Percentiles rank a stretch among this genome's conserved stretches.
These are phyloP conservation scores for Starmerella roubikii DNA, from an alignment of 805 yeast species.

Conservation along the genomic window DNA sequence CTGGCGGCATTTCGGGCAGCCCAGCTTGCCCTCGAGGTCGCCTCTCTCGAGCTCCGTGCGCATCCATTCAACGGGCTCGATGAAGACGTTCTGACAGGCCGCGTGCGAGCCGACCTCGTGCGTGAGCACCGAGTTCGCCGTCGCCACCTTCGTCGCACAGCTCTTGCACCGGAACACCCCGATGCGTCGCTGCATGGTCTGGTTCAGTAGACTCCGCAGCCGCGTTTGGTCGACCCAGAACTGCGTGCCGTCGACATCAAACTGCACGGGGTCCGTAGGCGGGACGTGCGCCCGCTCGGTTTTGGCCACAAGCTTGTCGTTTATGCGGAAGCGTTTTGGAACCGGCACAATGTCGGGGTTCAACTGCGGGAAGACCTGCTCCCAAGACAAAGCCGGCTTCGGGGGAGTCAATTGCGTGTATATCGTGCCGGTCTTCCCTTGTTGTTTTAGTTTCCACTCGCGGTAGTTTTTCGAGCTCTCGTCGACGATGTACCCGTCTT, in stretches of 20 bases:
- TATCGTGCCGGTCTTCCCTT: conserved; percentile 5
- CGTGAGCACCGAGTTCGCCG: conserved; percentile 43
- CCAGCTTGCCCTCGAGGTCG: conserved; percentile 72
- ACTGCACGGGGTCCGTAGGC: not conserved
- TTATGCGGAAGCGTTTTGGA: conserved; percentile 1
- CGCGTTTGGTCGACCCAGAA: not conserved
- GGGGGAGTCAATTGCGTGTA: conserved; percentile 30
- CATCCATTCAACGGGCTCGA: conserved; percentile 93
- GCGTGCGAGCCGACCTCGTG: conserved; percentile 30
- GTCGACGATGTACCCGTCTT: conserved; percentile 26
- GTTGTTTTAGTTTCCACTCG: conserved; percentile 28
- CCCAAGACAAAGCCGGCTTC: conserved; percentile 16
- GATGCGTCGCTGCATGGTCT: conserved; percentile 6
- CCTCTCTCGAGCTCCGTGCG: conserved; percentile 56
- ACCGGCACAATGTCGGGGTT: not conserved
- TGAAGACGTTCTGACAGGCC: conserved; percentile 67
- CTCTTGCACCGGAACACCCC: conserved; percentile 53
- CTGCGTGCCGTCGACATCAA: not conserved
- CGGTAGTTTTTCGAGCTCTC: conserved; percentile 27
- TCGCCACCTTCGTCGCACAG: conserved; percentile 63
- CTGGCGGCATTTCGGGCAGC: conserved; percentile 69
- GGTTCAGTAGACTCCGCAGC: conserved; percentile 11
- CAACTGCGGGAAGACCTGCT: conserved; percentile 11
- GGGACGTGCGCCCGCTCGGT: conserved; percentile 11
- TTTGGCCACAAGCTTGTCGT: conserved; percentile 4